These are phyloP conservation scores for Thozetella sp. DNA, from an alignment of 495 filamentous ascomycete genomes.

Conservation along the genomic window DNA sequence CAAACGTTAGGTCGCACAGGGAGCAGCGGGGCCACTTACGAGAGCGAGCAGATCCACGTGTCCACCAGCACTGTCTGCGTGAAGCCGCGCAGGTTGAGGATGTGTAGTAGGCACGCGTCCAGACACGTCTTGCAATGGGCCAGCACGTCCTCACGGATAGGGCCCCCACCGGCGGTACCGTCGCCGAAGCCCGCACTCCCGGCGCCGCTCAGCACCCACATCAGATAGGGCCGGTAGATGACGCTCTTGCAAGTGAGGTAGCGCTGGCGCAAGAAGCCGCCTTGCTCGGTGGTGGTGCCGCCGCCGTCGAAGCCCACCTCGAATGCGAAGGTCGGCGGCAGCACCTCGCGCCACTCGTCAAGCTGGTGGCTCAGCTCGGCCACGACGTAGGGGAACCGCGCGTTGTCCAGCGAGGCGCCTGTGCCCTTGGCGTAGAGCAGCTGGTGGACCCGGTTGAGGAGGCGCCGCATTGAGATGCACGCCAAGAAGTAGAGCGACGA, in stretches of 20 bases:
- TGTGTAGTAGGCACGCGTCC: constrained; percentile 41
- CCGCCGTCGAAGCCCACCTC: constrained; percentile 19
- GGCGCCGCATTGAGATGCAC: constrained; percentile 23
- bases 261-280: constrained; percentile 42
- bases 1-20: not conserved
- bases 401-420: constrained; percentile 27
- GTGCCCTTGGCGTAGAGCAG: constrained; percentile 22
- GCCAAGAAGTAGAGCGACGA: constrained; percentile 25
- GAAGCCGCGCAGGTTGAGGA: constrained; percentile 36
- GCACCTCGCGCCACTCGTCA: constrained; percentile 40
- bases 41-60: constrained; percentile 51
- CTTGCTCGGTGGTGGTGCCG: constrained; percentile 24
- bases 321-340: constrained; percentile 41
- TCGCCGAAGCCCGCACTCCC: constrained; percentile 2
- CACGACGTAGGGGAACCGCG: constrained; percentile 38
- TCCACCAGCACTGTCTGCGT: constrained; percentile 45
- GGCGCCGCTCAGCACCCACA: constrained; percentile 36
- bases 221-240: constrained; percentile 47
- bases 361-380: constrained; percentile 45
- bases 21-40: constrained; percentile 29
- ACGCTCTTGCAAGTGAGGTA: constrained; percentile 49
- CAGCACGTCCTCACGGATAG: constrained; percentile 20
- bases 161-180: constrained; percentile 1
- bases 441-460: constrained; percentile 25
- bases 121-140: constrained; percentile 36